phyloP scores from a whole-genome alignment of 2,329 filamentous ascomycete species.

The Botrytis fragariae region DNA sequence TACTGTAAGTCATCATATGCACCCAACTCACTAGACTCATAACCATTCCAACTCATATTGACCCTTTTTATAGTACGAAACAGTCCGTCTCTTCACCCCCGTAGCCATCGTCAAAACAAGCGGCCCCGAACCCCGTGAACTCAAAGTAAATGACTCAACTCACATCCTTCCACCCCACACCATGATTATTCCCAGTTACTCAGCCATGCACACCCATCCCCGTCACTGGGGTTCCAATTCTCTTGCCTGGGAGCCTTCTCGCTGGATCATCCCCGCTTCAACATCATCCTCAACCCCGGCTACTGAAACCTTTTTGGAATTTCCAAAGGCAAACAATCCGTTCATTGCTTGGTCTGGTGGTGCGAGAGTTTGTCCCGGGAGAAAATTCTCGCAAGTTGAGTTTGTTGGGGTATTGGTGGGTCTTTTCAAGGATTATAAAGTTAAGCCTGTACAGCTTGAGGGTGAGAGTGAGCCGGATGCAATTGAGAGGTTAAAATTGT shows the following conservation, averaged over 20 bases:
- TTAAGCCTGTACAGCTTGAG: background rate
- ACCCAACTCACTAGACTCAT: background rate
- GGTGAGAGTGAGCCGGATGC: background rate
- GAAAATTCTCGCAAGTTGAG: conserved; percentile 1
- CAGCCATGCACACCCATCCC: conserved; percentile 11
- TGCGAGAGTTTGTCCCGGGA: background rate
- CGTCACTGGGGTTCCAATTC: conserved; percentile 13
- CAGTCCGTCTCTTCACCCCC: conserved; percentile 5
- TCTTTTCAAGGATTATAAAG: background rate
- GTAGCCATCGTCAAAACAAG: conserved; percentile 9
- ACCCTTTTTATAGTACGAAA: conserved; percentile 1
- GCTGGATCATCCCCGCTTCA: background rate
- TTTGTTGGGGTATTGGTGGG: background rate
- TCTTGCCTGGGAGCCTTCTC: conserved; percentile 4
- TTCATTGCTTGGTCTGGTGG: conserved; percentile 6
- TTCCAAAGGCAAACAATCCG: background rate
- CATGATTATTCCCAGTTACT: conserved; percentile 13
- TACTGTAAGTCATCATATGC: background rate
- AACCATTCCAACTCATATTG: background rate
- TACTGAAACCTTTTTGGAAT: background rate
- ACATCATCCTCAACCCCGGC: background rate
- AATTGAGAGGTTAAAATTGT: background rate
- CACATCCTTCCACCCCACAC: background rate
- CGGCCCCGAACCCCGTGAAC: background rate
- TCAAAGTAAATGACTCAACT: background rate